A percentile compares a stretch with the other conserved stretches of the same genome.
phyloP scores from a whole-genome alignment of 2,329 filamentous ascomycete genomes.

The Aspergillus tamarii region DNA sequence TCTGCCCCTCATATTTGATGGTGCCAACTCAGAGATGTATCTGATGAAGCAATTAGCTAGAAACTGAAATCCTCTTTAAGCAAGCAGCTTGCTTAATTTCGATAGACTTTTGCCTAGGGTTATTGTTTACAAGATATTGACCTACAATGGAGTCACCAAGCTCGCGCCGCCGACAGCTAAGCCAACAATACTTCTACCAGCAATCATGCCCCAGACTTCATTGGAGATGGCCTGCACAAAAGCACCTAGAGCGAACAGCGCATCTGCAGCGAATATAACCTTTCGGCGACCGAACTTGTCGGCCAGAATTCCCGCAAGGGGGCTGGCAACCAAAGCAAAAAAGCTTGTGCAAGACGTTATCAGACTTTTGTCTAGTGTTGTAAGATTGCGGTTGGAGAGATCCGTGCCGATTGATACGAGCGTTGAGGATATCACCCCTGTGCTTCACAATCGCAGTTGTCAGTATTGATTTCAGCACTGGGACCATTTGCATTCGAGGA shows the following conservation, averaged over 20 bases:
- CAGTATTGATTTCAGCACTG: conserved; percentile 7
- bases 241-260: conserved; percentile 49
- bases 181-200: conserved; percentile 51
- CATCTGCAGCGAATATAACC: conserved; percentile 52
- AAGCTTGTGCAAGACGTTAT: conserved; percentile 63
- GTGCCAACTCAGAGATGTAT: conserved; percentile 85
- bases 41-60: conserved; percentile 29
- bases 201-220: conserved; percentile 50
- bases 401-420: conserved; percentile 59
- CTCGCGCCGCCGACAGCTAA: conserved; percentile 57
- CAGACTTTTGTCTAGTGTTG: conserved; percentile 60
- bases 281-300: conserved; percentile 52
- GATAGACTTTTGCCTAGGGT: background rate
- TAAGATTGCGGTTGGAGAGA: conserved; percentile 53
- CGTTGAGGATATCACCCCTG: conserved; percentile 64
- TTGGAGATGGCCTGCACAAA: conserved; percentile 46
- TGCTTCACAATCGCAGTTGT: conserved; percentile 42
- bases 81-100: background rate
- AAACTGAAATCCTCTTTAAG: background rate
- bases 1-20: conserved; percentile 73
- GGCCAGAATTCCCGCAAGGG: conserved; percentile 57
- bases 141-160: conserved; percentile 75
- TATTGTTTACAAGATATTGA: conserved; percentile 10
- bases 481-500: background rate
- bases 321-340: conserved; percentile 60